Evolutionary conservation across 352 stramenopile species (phyloP).

Genomic region (Globisporangium uncinulatum): DNA sequence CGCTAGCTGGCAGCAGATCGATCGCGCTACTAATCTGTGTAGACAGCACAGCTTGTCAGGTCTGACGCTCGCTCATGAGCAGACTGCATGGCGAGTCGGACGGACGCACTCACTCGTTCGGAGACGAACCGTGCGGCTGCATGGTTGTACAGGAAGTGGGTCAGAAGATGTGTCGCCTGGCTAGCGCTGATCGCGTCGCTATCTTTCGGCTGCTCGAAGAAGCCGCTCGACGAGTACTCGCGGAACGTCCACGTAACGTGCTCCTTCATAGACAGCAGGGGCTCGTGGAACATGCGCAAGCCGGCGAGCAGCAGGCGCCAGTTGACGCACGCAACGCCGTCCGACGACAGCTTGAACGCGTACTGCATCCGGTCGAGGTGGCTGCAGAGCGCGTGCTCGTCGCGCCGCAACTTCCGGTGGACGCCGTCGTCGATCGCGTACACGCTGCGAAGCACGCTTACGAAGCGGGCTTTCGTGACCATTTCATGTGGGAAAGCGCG

Average conservation of each 20-base stretch:
- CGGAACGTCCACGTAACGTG: slow-evolving; percentile 57
- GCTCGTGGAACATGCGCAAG: slow-evolving; percentile 56
- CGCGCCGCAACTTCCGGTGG: slow-evolving; percentile 13
- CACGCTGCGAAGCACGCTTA: slow-evolving; percentile 53
- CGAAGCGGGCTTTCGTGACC: slow-evolving; percentile 63
- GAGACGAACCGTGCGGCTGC: slow-evolving; percentile 40
- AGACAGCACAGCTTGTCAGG: background rate
- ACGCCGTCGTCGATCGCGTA: slow-evolving; percentile 33
- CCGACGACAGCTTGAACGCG: slow-evolving; percentile 41
- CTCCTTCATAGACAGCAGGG: slow-evolving; percentile 43
- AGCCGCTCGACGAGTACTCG: slow-evolving; percentile 46
- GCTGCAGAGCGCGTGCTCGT: slow-evolving; percentile 31
- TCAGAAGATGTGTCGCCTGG: slow-evolving; percentile 49
- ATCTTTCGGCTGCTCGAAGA: slow-evolving; percentile 33
- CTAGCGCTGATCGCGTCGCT: slow-evolving; percentile 22
- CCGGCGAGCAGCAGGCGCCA: slow-evolving; percentile 56
- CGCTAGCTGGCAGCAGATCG: slow-evolving; percentile 25
- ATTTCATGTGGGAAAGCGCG: slow-evolving; percentile 62
- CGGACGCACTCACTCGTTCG: slow-evolving; percentile 32
- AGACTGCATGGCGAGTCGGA: too few species aligned
- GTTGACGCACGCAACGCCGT: slow-evolving; percentile 55
- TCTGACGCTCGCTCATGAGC: too few species aligned
- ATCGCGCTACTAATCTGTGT: slow-evolving; percentile 42
- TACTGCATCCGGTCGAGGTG: slow-evolving; percentile 63
- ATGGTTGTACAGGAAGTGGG: slow-evolving; percentile 44